Conservation (phyloP, 352 stramenopile genomes). For the Phytophthora sansomeana region DNA sequence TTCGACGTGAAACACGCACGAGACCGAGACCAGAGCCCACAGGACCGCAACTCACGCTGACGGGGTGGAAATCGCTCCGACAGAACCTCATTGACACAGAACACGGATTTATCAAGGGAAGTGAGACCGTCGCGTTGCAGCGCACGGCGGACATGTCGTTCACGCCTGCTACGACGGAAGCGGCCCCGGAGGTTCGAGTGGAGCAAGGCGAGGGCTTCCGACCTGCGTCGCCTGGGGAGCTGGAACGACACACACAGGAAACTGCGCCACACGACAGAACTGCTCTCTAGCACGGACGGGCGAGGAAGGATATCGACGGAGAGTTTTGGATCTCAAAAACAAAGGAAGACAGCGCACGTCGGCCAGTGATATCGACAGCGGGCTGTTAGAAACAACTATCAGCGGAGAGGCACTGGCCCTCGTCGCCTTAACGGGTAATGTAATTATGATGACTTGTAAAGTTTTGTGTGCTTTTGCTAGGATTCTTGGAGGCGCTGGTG, state of each 20-base stretch:
- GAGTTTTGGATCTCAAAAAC: too few relatives aligned
- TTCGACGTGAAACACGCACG: slow-evolving; percentile 22
- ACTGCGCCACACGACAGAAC: slow-evolving; percentile 11
- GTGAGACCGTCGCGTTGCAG: slow-evolving; percentile 22
- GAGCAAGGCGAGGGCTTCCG: slow-evolving; percentile 38
- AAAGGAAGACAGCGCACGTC: slow-evolving; percentile 1
- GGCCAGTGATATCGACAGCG: slow-evolving; percentile 14
- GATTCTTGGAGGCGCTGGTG: too few relatives aligned
- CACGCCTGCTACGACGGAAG: slow-evolving; percentile 5
- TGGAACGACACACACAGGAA: slow-evolving; percentile 23
- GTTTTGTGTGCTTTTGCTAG: neutral
- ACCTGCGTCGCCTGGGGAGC: slow-evolving; percentile 28
- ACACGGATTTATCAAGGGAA: slow-evolving; percentile 31
- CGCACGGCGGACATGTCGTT: slow-evolving; percentile 8
- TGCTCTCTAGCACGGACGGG: slow-evolving; percentile 13
- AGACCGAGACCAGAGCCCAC: slow-evolving; percentile 21
- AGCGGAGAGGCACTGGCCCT: slow-evolving; percentile 12
- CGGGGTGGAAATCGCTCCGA: slow-evolving; percentile 60
- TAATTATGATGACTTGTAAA: slow-evolving; percentile 36
- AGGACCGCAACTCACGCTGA: slow-evolving; percentile 52
- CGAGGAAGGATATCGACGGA: too few relatives aligned
- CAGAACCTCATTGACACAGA: slow-evolving; percentile 66
- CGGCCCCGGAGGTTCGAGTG: slow-evolving; percentile 19
- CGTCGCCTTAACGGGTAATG: slow-evolving; percentile 20
- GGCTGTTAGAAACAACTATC: slow-evolving; percentile 15